Conservation (phyloP, 2,329 filamentous ascomycete species). For the Penicillium italicum region DNA sequence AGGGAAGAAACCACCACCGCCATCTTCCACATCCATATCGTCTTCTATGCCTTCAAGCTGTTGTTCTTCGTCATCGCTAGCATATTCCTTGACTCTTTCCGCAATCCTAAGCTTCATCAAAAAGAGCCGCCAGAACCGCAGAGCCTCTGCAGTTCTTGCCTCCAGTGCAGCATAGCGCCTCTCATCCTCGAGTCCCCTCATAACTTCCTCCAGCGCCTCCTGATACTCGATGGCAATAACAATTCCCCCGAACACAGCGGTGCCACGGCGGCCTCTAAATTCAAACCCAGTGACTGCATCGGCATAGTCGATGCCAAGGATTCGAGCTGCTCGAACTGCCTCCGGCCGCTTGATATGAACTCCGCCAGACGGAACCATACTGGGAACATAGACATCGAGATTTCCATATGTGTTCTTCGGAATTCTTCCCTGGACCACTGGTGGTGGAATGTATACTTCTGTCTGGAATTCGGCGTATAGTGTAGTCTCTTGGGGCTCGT, state of each 20-base stretch:
- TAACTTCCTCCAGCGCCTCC: constrained; percentile 67
- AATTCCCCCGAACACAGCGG: constrained; percentile 73
- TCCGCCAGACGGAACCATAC: constrained; percentile 61
- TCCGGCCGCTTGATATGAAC: constrained; percentile 55
- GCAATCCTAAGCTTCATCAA: constrained; percentile 64
- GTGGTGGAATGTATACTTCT: constrained; percentile 68
- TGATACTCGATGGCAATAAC: constrained; percentile 69
- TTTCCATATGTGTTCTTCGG: constrained; percentile 62
- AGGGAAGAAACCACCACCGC: constrained; percentile 40
- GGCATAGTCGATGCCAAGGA: constrained; percentile 78
- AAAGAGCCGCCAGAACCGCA: constrained; percentile 59
- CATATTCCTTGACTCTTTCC: constrained; percentile 65
- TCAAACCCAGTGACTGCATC: constrained; percentile 87
- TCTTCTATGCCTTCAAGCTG: constrained; percentile 40
- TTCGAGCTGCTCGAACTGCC: constrained; percentile 66
- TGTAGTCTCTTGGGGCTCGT: constrained; percentile 53
- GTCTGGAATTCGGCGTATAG: constrained; percentile 62
- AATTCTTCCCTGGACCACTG: constrained; percentile 69
- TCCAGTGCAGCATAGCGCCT: constrained; percentile 61
- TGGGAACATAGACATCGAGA: constrained; percentile 60
- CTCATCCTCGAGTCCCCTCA: constrained; percentile 65
- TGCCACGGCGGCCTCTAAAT: constrained; percentile 82
- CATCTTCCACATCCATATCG: constrained; percentile 30
- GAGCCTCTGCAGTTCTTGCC: constrained; percentile 46
- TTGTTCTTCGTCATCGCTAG: constrained; percentile 34